Evolutionary conservation across 1,284 basidiomycete species (phyloP), one percentile per base, ranked within the genome.

Genomic region (Wallemia hederae): DNA sequence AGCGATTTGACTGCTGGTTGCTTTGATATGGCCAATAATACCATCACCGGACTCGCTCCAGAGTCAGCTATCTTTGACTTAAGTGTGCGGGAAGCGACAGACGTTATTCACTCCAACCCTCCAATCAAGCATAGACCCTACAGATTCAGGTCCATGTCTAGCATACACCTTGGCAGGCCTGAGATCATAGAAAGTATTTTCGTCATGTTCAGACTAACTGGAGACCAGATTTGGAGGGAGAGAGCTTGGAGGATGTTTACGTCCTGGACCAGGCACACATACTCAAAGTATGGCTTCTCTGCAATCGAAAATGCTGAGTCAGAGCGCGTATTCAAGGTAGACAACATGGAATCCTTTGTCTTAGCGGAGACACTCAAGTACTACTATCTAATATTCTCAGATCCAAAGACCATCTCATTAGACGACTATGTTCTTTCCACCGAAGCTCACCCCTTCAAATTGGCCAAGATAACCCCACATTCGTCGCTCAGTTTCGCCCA

Each of bases 371-470:
- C 39, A 17, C 39, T 49, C 9, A 49, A 49, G 22, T 49, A 49
- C n/a, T 49, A 49, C n/a, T 49, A 49, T n/a, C n/a, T 49, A n/a
- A 49, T 49, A 49, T 49, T 49, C 39, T 49, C 39, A 49, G 39
- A 49, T 22, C 39, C 11, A 22, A 22, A 22, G 11, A n/a, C 3
- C 5, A 49, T 49, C 11, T 49, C 39, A 49, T n/a, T 49, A 7
- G 39, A 49, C 22, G 39, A 49, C 22, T 49, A 49, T 49, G 39
- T 49, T 3, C n/a, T 49, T 5, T 49, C 39, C 11, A 49, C 39
- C 3, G 39, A 49, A 49, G 39, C 39, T 15, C 39, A 49, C 22
- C 39, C 39, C 5, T 49, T 49, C n/a, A 49, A 22, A 49, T n/a
- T 49, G 3, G 11, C 39, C 14, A 49, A 49, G 22, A 15, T 22